Percentiles rank a stretch among this genome's conserved stretches.
Conservation (phyloP, 106 monocot species). For the Acorus calamus region DNA sequence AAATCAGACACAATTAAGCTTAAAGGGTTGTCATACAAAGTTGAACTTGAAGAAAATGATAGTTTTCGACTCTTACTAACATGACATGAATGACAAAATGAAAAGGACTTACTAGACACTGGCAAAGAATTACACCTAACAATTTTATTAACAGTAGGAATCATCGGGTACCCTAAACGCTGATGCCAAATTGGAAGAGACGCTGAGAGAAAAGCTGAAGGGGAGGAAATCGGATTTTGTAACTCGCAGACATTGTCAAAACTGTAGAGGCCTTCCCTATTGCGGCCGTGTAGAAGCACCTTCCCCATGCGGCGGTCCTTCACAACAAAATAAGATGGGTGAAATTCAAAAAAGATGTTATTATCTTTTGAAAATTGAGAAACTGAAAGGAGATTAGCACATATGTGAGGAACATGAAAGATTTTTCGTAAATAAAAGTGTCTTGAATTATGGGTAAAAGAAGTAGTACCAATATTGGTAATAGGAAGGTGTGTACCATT, state of each 20-base stretch:
- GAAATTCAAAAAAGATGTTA: constrained; percentile 4
- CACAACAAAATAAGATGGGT: not conserved
- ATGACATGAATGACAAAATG: not conserved
- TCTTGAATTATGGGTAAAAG: not conserved
- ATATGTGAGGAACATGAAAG: constrained; percentile 3
- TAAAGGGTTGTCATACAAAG: too few relatives aligned
- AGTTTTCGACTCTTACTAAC: not conserved
- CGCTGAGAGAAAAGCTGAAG: not conserved
- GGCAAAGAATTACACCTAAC: not conserved
- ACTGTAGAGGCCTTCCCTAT: not conserved
- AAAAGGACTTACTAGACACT: not conserved
- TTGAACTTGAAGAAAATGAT: too few relatives aligned
- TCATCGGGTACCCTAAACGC: not conserved
- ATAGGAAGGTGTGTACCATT: not conserved
- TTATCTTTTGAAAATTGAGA: not conserved
- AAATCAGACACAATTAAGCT: too few relatives aligned
- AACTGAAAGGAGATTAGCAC: not conserved
- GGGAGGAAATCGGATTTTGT: too few relatives aligned
- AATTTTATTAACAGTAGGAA: not conserved
- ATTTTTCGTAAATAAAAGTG: not conserved
- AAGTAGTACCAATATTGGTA: not conserved
- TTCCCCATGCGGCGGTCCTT: not conserved
- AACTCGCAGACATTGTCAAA: too few relatives aligned
- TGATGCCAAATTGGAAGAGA: not conserved
- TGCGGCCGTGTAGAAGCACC: not conserved